phyloP scores from a whole-genome alignment of 1,139 yeast species.

The Geotrichum europaeum region DNA sequence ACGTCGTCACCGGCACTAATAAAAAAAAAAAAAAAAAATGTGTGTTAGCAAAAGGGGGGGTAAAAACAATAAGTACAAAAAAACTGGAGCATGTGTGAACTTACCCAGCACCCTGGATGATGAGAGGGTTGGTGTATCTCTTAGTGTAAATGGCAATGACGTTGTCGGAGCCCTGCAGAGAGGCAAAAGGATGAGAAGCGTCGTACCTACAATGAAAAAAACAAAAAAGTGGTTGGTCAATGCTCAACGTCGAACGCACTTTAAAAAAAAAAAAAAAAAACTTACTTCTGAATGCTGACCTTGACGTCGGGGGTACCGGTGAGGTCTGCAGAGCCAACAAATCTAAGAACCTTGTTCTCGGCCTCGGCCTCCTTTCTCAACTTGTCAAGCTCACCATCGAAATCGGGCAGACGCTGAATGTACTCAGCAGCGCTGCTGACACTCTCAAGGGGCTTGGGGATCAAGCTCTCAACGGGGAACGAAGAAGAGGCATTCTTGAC shows the following conservation, averaged over 20 bases:
- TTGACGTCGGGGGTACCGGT: constrained; percentile 50
- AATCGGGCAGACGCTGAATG: constrained; percentile 70
- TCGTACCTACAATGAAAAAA: constrained; percentile 35
- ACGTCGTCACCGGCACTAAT: constrained; percentile 87
- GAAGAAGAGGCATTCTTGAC: constrained; percentile 80
- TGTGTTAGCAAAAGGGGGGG: not conserved
- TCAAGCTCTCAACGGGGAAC: constrained; percentile 91
- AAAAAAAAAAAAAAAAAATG: not conserved
- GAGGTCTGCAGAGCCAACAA: constrained; percentile 85
- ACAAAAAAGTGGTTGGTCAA: not conserved
- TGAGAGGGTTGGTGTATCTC: constrained; percentile 87
- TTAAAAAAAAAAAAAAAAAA: not conserved
- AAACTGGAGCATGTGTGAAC: not conserved
- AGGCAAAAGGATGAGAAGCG: constrained; percentile 89
- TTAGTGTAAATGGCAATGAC: constrained; percentile 86
- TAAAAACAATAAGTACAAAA: not conserved
- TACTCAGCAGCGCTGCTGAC: constrained; percentile 71
- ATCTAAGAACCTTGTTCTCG: constrained; percentile 83
- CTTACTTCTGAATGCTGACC: constrained; percentile 81
- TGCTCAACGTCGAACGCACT: not conserved
- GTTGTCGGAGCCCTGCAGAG: constrained; percentile 92
- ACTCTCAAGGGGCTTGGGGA: constrained; percentile 79
- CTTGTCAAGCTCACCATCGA: constrained; percentile 70
- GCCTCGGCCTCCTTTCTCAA: constrained; percentile 75
- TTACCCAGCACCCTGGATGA: constrained; percentile 91